Base-by-base conservation (phyloP, 352 stramenopile species). In the Globisporangium heterothallicum region DNA sequence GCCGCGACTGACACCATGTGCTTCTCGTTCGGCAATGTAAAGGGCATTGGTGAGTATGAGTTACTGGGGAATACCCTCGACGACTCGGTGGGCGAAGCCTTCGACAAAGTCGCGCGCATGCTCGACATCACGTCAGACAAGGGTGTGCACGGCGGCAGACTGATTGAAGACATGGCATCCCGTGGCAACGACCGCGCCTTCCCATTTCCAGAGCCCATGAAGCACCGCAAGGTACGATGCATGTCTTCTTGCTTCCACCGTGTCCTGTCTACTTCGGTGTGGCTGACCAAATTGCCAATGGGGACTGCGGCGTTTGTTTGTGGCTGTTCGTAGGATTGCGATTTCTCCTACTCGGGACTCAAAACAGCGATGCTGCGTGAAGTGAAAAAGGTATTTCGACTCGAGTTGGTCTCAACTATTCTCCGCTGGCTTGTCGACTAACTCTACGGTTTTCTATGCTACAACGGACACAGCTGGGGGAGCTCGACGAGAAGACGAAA, bases 291-390 rank as follows among this genome's bases (percentile, higher is more conserved):
- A n/a, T n/a, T n/a, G n/a, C n/a, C n/a, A n/a, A n/a, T n/a, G n/a
- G n/a, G n/a, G n/a, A n/a, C n/a, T n/a, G n/a, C n/a, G 12, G 10
- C 46, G 14, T 25, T 13, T 44, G 40, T 41, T 36, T 19, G 5
- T 14, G 16, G 22, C 10, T 0, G 29, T 7, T 52, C n/a, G 30
- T 45, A 88, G 77, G 89, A 98, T 70, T 98, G 89, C 52, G 94
- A 99, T 59, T 99, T 99, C 64, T 98, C 84, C 38, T 99, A 98
- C 72, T 96, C 96, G 3, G 97, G 97, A 3, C 86, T 99, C 36
- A 99, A 99, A 68, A 98, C 94, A 7, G 88, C 94, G 24, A 97
- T 99, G 84, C 62, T 91, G 26, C 81, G 81, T 32, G 74, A 90
- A 49, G 58, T 94, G 19, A 72, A 75, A 24, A 71, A 81, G 56